Conservation (phyloP, 2,329 filamentous ascomycete species). For the Exophiala spinifera region DNA sequence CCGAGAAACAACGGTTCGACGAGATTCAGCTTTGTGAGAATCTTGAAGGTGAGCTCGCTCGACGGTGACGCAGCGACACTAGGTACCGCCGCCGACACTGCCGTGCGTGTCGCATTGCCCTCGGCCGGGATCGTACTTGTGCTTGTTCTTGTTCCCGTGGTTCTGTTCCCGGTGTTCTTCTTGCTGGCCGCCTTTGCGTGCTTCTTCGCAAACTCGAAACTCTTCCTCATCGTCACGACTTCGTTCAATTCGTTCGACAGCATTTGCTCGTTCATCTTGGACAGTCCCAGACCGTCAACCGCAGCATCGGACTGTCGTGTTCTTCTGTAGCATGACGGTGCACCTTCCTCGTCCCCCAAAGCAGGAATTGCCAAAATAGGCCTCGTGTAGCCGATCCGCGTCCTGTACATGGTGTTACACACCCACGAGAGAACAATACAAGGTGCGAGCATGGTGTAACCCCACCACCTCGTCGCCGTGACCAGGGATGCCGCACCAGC, state of each 20-base stretch:
- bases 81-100: too few species aligned
- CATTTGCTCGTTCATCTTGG: neutral
- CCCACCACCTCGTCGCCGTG: conserved; percentile 52
- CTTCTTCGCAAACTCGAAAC: neutral
- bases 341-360: neutral
- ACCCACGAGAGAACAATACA: conserved; percentile 48
- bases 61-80: neutral
- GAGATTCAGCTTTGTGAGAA: neutral
- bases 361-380: neutral
- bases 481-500: conserved; percentile 51
- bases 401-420: conserved; percentile 51
- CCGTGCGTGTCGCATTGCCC: too few species aligned
- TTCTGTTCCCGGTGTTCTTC: neutral
- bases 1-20: neutral
- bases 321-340: too few species aligned
- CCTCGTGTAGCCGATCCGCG: conserved; percentile 47
- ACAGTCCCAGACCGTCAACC: neutral
- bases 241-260: neutral
- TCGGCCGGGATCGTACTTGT: too few species aligned
- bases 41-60: neutral
- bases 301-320: neutral
- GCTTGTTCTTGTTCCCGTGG: neutral
- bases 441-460: conserved; percentile 51
- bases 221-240: neutral
- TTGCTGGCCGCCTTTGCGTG: neutral